Evolutionary conservation across 2,329 filamentous ascomycete species (phyloP), one percentile per base, ranked within the genome.

Genomic region (Penicillium thymicola): DNA sequence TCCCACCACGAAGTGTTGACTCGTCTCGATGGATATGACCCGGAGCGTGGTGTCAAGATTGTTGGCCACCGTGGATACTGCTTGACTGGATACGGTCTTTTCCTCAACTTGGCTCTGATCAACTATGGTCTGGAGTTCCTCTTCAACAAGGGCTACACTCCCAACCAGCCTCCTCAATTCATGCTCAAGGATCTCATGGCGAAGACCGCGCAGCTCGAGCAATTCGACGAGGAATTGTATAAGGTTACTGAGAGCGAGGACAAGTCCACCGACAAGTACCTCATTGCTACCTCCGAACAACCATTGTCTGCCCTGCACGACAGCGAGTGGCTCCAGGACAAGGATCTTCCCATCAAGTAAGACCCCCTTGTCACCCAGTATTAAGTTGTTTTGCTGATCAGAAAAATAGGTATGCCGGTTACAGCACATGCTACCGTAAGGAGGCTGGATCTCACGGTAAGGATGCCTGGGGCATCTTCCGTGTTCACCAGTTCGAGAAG

Each of bases 401-500:
- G n/a, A 23, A 13, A 9, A 14, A 28, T 44, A 80, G 78, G 64
- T 90, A 90, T 71, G 89, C 91, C 42, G 94, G 94, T 8, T 97
- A 93, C 80, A 92, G 88, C 66, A 96, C 93, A 30, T 97, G 92
- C 76, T 99, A 96, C 81, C 85, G 94, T 66, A 92, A 95, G 77
- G 94, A 99, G 75, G 94, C 94, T 40, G 94, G 94, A 52, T 87
- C 90, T 21, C 93, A 94, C 71, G 89, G 92, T 30, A 89, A 91
- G 72, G 92, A 99, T 73, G 93, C 93, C 1, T 99, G 94, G 94
- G 94, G 94, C 55, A 91, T 97, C 60, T 99, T 97, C 84, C 88
- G 94, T 63, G 92, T 97, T 28, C 94, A 99, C 75, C 93, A 99
- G 75, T 99, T 97, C 70, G 93, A 97, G 75, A 97, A 95, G 84